Conservation (phyloP, 306 rosid genomes). For the Rosa persica region DNA sequence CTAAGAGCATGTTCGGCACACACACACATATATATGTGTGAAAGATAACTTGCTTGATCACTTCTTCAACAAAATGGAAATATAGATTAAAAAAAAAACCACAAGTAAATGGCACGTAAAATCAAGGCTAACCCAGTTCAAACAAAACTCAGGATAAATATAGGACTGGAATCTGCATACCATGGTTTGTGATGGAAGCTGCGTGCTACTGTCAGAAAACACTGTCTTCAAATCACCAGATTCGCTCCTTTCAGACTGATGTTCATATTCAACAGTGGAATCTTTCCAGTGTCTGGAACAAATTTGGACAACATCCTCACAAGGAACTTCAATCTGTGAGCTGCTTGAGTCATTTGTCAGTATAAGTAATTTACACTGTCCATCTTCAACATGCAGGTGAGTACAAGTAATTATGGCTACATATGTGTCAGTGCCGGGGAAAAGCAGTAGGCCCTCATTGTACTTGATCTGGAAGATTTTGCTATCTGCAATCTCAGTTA, state of each 20-base stretch:
- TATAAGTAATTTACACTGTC: conserved; percentile 59
- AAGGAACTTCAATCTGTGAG: conserved; percentile 69
- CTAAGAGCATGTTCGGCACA: background rate
- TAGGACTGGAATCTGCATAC: conserved; percentile 36
- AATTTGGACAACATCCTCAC: conserved; percentile 52
- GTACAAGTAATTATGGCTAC: conserved; percentile 69
- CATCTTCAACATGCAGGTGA: conserved; percentile 34
- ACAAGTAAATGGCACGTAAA: background rate
- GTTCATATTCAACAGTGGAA: conserved; percentile 47
- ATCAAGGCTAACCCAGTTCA: background rate
- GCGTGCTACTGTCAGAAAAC: conserved; percentile 36
- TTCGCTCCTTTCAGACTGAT: conserved; percentile 32
- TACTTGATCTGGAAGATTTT: conserved; percentile 57
- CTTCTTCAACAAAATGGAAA: background rate
- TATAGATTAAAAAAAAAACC: background rate
- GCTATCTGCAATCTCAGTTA: conserved; percentile 50
- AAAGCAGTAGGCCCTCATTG: conserved; percentile 71
- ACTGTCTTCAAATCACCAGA: conserved; percentile 39
- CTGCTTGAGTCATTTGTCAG: conserved; percentile 74
- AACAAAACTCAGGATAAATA: background rate
- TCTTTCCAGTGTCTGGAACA: conserved; percentile 56
- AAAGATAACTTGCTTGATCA: background rate
- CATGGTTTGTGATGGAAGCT: conserved; percentile 38
- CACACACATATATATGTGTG: background rate
- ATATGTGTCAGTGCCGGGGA: conserved; percentile 73